Evolutionary conservation across 306 rosid species (phyloP).

Genomic region (Astragalus membranaceus): DNA sequence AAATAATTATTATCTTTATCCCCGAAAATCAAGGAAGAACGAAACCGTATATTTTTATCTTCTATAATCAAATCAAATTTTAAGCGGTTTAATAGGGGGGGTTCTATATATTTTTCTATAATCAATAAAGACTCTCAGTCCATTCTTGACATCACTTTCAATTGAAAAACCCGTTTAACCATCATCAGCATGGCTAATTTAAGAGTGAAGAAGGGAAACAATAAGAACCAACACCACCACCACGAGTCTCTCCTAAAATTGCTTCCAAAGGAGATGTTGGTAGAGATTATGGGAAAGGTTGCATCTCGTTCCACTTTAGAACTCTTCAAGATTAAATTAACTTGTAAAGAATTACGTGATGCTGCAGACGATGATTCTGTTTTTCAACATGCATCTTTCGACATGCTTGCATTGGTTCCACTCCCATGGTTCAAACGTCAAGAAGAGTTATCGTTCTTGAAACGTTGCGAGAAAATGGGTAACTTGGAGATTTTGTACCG

Average conservation of each 20-base stretch:
- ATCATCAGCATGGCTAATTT: not conserved
- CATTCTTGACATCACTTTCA: too few relatives aligned
- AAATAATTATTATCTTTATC: too few relatives aligned
- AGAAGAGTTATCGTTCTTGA: not conserved
- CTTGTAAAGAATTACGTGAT: constrained; percentile 22
- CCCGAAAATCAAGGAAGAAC: too few relatives aligned
- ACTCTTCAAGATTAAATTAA: constrained; percentile 10
- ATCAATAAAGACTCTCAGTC: too few relatives aligned
- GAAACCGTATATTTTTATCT: too few relatives aligned
- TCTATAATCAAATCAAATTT: too few relatives aligned
- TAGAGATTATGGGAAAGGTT: constrained; percentile 24
- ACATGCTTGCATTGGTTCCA: constrained; percentile 6
- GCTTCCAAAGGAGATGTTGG: constrained; percentile 30
- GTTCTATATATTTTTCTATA: too few relatives aligned
- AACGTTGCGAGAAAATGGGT: constrained; percentile 22
- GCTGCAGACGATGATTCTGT: constrained; percentile 20
- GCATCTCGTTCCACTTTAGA: constrained; percentile 27
- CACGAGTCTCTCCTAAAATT: not conserved
- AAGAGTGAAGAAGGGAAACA: not conserved
- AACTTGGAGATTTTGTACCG: constrained; percentile 31
- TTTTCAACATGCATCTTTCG: constrained; percentile 24
- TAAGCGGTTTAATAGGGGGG: too few relatives aligned
- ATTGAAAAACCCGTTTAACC: too few relatives aligned
- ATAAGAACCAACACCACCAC: not conserved
- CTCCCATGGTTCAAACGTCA: constrained; percentile 19